Base-by-base conservation (phyloP, 2,329 filamentous ascomycete species). In the Trichoderma sp. region DNA sequence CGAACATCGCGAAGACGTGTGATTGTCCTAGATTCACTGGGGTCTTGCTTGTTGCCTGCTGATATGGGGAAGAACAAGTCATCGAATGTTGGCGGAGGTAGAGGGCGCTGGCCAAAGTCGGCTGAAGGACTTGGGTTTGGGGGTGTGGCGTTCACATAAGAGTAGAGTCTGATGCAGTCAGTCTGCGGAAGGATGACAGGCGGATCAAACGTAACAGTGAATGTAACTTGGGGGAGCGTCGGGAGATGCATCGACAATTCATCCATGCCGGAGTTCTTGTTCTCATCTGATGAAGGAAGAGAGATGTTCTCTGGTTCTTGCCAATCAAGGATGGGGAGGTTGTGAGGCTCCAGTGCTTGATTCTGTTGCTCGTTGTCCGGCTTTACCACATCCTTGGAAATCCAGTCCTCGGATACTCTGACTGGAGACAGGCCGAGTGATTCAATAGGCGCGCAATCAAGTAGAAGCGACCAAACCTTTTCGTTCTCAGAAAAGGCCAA, bases 151-250 rank as follows among this genome's bases (percentile, higher is more conserved):
- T 87, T 87, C 8, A 90, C 86, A 3, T 86, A 84, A 68, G 87
- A 85, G 73, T 91, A 86, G 7, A 95, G 85, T 30, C 89, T 86
- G 72, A 87, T 84, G 77, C 91, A 91, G 21, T 91, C 86, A 43
- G 84, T 84, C 60, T 90, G 87, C 0, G 93, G 91, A 5, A 96
- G 84, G 14, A 91, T 86, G 11, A 97, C 82, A 0, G 93, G 92
- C 2, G 93, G 93, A 71, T 93, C 89, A 67, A 96, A 90, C 12
- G 87, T 89, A 3, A 92, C 92, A 57, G 91, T 88, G 79, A 96
- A 96, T 74, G 91, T 89, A 72, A 93, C 89, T 67, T 93, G 89
- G 4, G 92, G 91, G 5, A 92, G 84, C 3, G 80, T 83, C 21
- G 83, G 79, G 58, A 81, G 78, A 73, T 82, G 75, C 72, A 83